phyloP scores from a whole-genome alignment of 179 eudicot species.

The Nepenthes alata region DNA sequence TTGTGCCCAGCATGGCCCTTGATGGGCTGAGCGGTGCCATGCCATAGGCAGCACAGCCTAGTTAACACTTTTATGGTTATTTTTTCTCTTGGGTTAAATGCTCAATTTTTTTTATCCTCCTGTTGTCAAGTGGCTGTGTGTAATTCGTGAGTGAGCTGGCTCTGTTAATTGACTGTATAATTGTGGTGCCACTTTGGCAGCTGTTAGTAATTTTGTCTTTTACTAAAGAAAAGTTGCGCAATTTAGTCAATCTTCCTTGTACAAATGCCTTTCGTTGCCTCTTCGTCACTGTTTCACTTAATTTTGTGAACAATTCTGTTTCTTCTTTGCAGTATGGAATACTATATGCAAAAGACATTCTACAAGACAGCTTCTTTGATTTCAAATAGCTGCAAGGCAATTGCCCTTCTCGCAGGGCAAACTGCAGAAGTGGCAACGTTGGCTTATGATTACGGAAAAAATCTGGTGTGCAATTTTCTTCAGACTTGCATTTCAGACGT shows the following conservation, averaged over 20 bases:
- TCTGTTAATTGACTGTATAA: no score
- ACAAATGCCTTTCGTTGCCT: no score
- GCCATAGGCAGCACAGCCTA: no score
- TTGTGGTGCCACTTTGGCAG: no score
- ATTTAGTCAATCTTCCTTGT: no score
- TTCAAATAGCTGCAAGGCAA: constrained; percentile 90
- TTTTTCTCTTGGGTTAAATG: no score
- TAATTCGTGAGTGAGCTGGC: neutral
- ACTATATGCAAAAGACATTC: constrained; percentile 85
- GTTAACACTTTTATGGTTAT: no score
- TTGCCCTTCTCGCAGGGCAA: constrained; percentile 95
- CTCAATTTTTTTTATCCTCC: neutral
- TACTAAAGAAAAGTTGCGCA: no score
- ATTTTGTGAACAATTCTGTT: neutral
- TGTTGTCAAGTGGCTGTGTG: neutral
- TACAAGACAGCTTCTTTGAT: constrained; percentile 89
- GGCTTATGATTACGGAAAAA: constrained; percentile 85
- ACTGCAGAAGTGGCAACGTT: constrained; percentile 69
- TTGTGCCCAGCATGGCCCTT: no score
- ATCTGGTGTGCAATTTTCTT: constrained; percentile 47
- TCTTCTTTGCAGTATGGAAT: constrained; percentile 62
- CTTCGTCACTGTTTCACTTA: no score
- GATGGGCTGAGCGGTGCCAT: no score
- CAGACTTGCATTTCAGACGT: neutral
- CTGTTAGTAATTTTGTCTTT: no score